A percentile compares a stretch with the other conserved stretches of the same genome.
Conservation (phyloP, 345 rosid genomes). For the Dovyalis caffra region DNA sequence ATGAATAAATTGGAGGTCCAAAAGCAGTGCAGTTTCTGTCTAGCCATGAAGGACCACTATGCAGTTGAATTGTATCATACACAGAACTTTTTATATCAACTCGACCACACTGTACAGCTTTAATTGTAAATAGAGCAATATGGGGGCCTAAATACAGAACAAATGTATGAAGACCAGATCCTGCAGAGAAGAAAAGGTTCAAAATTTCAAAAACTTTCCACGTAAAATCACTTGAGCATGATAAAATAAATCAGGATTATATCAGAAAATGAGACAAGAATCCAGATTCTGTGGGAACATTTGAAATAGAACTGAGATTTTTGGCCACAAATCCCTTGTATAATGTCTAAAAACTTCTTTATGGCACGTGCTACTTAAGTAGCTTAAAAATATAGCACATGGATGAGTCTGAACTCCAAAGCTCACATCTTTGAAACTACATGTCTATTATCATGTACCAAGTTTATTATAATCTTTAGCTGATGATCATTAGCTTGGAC, state of each 20-base stretch:
- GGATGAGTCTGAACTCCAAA: not conserved
- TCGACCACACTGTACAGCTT: constrained; percentile 90
- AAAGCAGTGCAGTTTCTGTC: constrained; percentile 80
- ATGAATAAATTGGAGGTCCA: constrained; percentile 64
- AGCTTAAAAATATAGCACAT: not conserved
- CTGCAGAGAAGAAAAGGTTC: constrained; percentile 31
- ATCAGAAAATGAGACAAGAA: not conserved
- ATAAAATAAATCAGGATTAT: not conserved
- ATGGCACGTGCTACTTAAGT: not conserved
- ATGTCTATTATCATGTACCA: no score
- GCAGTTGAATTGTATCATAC: constrained; percentile 88
- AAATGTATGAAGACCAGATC: constrained; percentile 97
- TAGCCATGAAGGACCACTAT: constrained; percentile 88
- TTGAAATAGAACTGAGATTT: not conserved
- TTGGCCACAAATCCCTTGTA: not conserved
- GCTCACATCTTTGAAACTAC: not conserved
- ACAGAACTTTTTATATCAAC: constrained; percentile 89
- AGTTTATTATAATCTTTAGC: not conserved
- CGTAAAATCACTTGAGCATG: not conserved
- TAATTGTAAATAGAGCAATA: constrained; percentile 86
- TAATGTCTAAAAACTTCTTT: not conserved
- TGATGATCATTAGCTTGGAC: not conserved
- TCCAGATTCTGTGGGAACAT: not conserved
- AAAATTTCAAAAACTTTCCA: not conserved
- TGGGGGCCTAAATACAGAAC: constrained; percentile 97